These are phyloP conservation scores for Pluteus cervinus DNA, from an alignment of 768 basidiomycete genomes.

Conservation along the genomic window DNA sequence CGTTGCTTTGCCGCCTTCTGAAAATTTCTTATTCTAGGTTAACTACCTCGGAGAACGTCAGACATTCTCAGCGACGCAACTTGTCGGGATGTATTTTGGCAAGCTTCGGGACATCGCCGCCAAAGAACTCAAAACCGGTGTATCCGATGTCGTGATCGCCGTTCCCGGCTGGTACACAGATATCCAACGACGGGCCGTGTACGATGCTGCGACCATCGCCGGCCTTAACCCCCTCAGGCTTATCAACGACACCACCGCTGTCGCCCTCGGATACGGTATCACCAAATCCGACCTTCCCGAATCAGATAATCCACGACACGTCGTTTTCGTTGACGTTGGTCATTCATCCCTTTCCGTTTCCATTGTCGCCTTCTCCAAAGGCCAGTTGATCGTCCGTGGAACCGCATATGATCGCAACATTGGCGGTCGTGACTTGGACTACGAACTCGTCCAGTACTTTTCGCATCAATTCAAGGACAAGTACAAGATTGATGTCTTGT, in stretches of 20 bases:
- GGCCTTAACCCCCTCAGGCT: conserved; percentile 88
- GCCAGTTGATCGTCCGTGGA: conserved; percentile 79
- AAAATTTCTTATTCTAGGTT: conserved; percentile 47
- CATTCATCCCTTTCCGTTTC: conserved; percentile 87
- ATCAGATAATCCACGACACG: conserved; percentile 71
- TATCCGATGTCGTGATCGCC: conserved; percentile 92
- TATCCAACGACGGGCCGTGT: conserved; percentile 80
- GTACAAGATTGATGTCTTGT: conserved; percentile 95
- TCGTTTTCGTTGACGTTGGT: conserved; percentile 94
- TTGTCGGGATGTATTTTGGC: conserved; percentile 86
- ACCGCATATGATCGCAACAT: conserved; percentile 91
- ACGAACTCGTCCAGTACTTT: conserved; percentile 84
- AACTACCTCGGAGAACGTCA: conserved; percentile 79
- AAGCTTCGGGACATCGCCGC: conserved; percentile 86
- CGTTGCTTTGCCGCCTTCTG: not conserved
- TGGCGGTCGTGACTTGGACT: conserved; percentile 96
- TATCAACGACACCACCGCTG: conserved; percentile 95
- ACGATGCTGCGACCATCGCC: conserved; percentile 87
- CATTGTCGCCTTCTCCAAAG: conserved; percentile 91
- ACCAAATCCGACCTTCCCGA: conserved; percentile 96
- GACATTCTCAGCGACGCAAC: conserved; percentile 82
- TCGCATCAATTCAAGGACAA: conserved; percentile 90
- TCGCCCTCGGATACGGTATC: conserved; percentile 97
- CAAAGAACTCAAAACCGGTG: conserved; percentile 77
- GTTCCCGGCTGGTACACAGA: conserved; percentile 98